phyloP scores from a whole-genome alignment of 305 asterid genomes.

The Ajuga reptans region DNA sequence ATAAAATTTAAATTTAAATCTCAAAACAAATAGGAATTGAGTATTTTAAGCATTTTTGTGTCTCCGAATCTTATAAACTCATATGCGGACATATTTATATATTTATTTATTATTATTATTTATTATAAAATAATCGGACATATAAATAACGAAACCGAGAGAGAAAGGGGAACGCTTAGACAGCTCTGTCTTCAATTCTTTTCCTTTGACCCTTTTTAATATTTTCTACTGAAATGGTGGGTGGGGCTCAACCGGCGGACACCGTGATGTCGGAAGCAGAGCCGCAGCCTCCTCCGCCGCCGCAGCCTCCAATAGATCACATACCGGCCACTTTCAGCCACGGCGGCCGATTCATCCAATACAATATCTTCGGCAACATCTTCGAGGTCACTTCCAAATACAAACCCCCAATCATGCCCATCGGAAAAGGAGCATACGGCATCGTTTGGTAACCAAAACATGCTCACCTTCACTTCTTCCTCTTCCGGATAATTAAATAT shows the following conservation, averaged over 20 bases:
- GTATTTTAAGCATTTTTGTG: no score
- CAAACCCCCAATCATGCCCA: conserved; percentile 90
- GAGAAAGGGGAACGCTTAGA: background rate
- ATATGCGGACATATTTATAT: no score
- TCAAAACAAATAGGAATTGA: no score
- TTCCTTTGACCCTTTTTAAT: background rate
- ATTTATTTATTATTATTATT: background rate
- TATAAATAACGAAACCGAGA: conserved; percentile 16
- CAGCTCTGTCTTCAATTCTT: conserved; percentile 8
- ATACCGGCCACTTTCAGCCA: conserved; percentile 76
- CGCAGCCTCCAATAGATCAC: conserved; percentile 49
- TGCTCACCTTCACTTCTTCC: background rate
- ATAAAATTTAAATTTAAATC: no score
- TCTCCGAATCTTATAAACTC: no score
- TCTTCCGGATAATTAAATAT: background rate
- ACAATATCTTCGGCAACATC: conserved; percentile 77
- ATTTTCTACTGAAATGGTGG: conserved; percentile 46
- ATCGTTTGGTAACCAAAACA: conserved; percentile 61
- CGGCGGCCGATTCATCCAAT: conserved; percentile 84
- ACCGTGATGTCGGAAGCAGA: conserved; percentile 78
- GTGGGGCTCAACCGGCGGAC: conserved; percentile 62
- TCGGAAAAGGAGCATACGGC: conserved; percentile 97
- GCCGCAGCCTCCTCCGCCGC: conserved; percentile 32
- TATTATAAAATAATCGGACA: background rate
- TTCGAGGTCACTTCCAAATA: conserved; percentile 94